phyloP scores from a whole-genome alignment of 352 stramenopile genomes.

The Globisporangium mamillatum region DNA sequence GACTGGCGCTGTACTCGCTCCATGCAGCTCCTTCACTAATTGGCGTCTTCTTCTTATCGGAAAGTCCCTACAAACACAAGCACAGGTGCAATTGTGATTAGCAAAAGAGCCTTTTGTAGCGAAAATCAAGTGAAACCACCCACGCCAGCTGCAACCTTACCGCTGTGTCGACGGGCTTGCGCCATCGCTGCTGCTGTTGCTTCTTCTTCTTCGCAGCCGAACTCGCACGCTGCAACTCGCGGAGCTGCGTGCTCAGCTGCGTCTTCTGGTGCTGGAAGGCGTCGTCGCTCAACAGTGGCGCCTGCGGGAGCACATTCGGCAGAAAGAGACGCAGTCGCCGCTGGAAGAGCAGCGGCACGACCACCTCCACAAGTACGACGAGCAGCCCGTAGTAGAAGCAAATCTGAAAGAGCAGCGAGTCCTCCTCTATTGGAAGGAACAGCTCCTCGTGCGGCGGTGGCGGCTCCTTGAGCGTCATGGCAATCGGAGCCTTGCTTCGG shows the following conservation, averaged over 20 bases:
- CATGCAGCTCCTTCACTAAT: background rate
- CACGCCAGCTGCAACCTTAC: background rate
- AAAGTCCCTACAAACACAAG: background rate
- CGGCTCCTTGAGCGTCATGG: background rate
- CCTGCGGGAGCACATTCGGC: conserved; percentile 22
- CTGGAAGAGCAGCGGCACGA: conserved; percentile 49
- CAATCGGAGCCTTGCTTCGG: background rate
- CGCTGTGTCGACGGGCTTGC: background rate
- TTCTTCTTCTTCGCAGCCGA: conserved; percentile 7
- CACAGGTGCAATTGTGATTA: background rate
- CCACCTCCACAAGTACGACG: conserved; percentile 47
- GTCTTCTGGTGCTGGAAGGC: conserved; percentile 43
- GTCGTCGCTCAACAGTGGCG: conserved; percentile 26
- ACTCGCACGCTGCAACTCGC: conserved; percentile 29
- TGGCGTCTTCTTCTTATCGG: background rate
- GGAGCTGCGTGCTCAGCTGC: conserved; percentile 35
- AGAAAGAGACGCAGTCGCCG: conserved; percentile 51
- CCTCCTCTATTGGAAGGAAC: conserved; percentile 49
- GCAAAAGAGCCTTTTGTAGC: background rate
- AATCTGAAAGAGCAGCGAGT: conserved; percentile 44
- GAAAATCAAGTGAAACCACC: background rate
- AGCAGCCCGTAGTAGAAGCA: conserved; percentile 58
- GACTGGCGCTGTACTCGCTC: background rate
- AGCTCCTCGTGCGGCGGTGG: conserved; percentile 19
- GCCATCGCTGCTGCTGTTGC: background rate